Conservation (phyloP, 2,329 filamentous ascomycete genomes). For the Blumeria graminis region DNA sequence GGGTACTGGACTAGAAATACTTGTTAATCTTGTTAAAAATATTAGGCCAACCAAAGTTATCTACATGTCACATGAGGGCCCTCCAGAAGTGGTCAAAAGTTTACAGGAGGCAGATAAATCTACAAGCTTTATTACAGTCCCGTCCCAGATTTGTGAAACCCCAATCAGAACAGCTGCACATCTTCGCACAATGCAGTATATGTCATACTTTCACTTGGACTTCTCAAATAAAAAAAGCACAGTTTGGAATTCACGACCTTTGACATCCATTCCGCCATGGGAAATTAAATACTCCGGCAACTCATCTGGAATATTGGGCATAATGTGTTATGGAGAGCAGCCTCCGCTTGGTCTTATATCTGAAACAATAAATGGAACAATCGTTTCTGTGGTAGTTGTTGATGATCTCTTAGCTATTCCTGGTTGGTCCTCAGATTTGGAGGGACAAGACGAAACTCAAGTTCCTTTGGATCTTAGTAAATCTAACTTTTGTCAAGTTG, state of each 20-base stretch:
- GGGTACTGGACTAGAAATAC: constrained; percentile 41
- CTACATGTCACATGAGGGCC: constrained; percentile 43
- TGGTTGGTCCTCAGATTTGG: constrained; percentile 8
- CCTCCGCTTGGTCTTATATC: constrained; percentile 31
- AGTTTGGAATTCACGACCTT: constrained; percentile 26
- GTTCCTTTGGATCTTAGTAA: constrained; percentile 4
- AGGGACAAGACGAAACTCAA: constrained; percentile 1
- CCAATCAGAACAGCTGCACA: constrained; percentile 37
- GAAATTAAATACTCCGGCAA: constrained; percentile 32
- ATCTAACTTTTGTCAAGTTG: background rate
- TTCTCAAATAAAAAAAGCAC: constrained; percentile 5
- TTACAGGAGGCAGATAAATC: constrained; percentile 20
- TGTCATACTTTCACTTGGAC: constrained; percentile 49
- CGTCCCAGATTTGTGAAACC: constrained; percentile 32
- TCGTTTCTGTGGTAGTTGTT: constrained; percentile 39
- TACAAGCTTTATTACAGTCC: constrained; percentile 25
- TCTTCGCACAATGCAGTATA: constrained; percentile 48
- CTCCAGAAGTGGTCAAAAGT: constrained; percentile 28
- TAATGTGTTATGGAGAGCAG: constrained; percentile 44
- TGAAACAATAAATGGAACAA: constrained; percentile 44
- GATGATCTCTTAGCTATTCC: constrained; percentile 28
- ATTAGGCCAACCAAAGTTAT: constrained; percentile 36
- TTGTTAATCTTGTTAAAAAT: constrained; percentile 29
- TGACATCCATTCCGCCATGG: constrained; percentile 34
- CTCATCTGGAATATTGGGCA: constrained; percentile 30